phyloP scores from a whole-genome alignment of 2,329 filamentous ascomycete genomes.

The Delphinella strobiligena region DNA sequence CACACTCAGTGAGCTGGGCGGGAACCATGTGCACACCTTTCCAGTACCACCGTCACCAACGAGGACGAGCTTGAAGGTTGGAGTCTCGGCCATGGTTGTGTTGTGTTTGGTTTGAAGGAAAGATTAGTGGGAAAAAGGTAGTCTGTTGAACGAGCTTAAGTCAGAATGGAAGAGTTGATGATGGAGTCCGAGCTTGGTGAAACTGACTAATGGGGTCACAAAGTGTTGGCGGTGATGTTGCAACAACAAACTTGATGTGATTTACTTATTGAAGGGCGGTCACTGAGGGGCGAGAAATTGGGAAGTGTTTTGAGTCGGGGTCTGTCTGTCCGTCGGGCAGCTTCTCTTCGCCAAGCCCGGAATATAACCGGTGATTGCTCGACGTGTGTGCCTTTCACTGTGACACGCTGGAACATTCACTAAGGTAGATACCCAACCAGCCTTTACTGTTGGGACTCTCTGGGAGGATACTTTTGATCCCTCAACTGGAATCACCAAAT shows the following conservation, averaged over 20 bases:
- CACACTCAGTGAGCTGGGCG: slow-evolving; percentile 1
- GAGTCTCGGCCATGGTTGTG: slow-evolving; percentile 52
- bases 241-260: background rate
- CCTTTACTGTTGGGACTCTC: too few species aligned
- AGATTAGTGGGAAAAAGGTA: slow-evolving; percentile 1
- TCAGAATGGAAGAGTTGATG: background rate
- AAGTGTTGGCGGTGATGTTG: background rate
- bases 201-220: background rate
- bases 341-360: background rate
- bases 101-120: slow-evolving; percentile 2
- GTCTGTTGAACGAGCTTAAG: background rate
- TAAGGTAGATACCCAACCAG: too few species aligned
- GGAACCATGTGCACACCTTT: slow-evolving; percentile 57
- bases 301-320: background rate
- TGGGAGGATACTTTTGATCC: too few species aligned
- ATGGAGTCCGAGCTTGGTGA: background rate
- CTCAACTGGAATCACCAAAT: too few species aligned
- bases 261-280: background rate
- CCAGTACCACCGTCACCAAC: slow-evolving; percentile 98
- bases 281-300: background rate
- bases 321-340: background rate
- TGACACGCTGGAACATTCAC: too few species aligned
- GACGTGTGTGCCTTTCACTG: background rate
- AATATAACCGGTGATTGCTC: background rate
- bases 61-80: slow-evolving; percentile 99